Evolutionary conservation across 208 protist genomes (phyloP).

Genomic region (Leishmania mexicana): DNA sequence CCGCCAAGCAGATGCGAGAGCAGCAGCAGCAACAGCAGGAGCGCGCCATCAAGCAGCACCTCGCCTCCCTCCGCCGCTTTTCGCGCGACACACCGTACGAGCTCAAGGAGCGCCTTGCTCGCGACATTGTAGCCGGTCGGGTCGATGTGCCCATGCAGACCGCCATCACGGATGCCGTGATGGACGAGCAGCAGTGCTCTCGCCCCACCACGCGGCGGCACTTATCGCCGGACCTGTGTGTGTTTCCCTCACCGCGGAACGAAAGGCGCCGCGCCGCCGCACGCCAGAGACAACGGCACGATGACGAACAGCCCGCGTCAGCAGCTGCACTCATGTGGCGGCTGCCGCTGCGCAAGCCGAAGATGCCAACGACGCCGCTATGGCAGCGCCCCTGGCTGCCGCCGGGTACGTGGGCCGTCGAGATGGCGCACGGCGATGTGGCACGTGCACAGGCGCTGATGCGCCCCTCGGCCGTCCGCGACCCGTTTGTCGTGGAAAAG

Average conservation of each 20-base stretch:
- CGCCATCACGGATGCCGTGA: slow-evolving; percentile 28
- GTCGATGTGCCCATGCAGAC: slow-evolving; percentile 36
- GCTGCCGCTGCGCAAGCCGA: slow-evolving; percentile 6
- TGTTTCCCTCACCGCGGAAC: neutral
- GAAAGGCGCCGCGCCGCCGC: neutral
- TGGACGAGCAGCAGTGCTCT: neutral
- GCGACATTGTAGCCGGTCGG: slow-evolving; percentile 17
- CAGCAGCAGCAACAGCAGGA: slow-evolving; percentile 22
- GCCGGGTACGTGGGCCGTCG: slow-evolving; percentile 8
- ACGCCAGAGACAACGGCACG: neutral
- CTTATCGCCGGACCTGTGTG: neutral
- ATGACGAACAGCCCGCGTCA: neutral
- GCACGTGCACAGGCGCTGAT: slow-evolving; percentile 4
- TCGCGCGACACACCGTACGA: slow-evolving; percentile 14
- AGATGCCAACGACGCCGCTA: slow-evolving; percentile 8
- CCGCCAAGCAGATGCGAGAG: slow-evolving; percentile 19
- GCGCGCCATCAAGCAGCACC: slow-evolving; percentile 37
- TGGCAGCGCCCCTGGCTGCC: slow-evolving; percentile 10
- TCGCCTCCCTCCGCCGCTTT: slow-evolving; percentile 29
- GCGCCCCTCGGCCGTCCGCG: slow-evolving; percentile 8
- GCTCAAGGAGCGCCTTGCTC: slow-evolving; percentile 14
- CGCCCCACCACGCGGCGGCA: neutral
- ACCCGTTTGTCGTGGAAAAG: slow-evolving; percentile 9
- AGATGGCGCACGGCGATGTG: neutral
- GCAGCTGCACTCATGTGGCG: neutral